Conservation (phyloP, 139 green algal genomes). For the Chlorella sp. region DNA sequence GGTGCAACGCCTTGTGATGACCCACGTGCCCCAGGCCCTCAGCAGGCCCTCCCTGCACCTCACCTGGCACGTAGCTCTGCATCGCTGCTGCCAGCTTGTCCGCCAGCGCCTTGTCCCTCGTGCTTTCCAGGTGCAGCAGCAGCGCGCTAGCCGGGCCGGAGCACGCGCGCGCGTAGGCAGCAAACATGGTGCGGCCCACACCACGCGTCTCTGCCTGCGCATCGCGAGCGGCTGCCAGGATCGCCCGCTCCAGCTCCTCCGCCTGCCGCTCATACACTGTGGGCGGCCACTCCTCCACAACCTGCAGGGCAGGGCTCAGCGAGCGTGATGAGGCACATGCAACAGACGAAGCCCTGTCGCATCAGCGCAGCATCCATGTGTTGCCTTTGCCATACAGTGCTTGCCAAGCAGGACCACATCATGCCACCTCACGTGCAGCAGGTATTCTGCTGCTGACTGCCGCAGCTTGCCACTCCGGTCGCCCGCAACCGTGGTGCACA, state of each 20-base stretch:
- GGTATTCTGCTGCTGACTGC: slow-evolving; percentile 40
- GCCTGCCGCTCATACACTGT: slow-evolving; percentile 31
- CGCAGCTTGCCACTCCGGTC: slow-evolving; percentile 72
- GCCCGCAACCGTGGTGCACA: slow-evolving; percentile 33
- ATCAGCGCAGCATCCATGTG: no score
- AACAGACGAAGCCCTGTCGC: no score
- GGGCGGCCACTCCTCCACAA: slow-evolving; percentile 56
- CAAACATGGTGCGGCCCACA: slow-evolving; percentile 45
- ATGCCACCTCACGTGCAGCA: slow-evolving; percentile 40
- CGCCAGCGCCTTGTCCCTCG: slow-evolving; percentile 43
- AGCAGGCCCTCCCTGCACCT: no score
- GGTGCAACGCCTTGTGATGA: no score
- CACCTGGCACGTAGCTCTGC: slow-evolving; percentile 34
- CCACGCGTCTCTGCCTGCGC: slow-evolving; percentile 46
- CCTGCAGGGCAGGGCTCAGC: no score
- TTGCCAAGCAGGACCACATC: no score
- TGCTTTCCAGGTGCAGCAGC: slow-evolving; percentile 38
- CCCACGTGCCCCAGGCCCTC: background rate
- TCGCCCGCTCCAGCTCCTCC: slow-evolving; percentile 52
- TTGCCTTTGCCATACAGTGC: no score
- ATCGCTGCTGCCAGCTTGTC: slow-evolving; percentile 51
- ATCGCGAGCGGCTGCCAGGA: slow-evolving; percentile 49
- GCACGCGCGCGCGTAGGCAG: slow-evolving; percentile 42
- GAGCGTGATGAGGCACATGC: no score
- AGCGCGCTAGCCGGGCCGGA: slow-evolving; percentile 38